These are phyloP conservation scores for Penicillium paneum DNA, from an alignment of 2,329 filamentous ascomycete species.

Conservation along the genomic window DNA sequence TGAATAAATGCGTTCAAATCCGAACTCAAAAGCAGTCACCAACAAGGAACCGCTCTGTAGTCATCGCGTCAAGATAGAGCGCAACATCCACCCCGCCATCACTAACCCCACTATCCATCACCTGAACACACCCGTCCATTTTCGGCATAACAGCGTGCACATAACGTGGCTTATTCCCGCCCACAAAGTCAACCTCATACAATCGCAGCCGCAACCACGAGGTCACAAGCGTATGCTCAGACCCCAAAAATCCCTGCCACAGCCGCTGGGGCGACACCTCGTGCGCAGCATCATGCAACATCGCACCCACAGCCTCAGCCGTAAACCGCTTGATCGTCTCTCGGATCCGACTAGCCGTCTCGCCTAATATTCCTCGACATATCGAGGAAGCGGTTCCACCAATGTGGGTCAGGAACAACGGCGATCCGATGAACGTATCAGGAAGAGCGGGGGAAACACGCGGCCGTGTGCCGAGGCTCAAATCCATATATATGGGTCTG, in stretches of 20 bases:
- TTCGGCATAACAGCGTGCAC: slow-evolving; percentile 45
- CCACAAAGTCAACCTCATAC: slow-evolving; percentile 44
- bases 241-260: slow-evolving; percentile 49
- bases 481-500: slow-evolving; percentile 27
- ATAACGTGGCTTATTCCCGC: slow-evolving; percentile 29
- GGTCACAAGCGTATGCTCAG: slow-evolving; percentile 44
- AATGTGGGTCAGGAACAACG: slow-evolving; percentile 43
- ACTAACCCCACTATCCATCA: slow-evolving; percentile 35
- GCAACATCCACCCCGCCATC: slow-evolving; percentile 17
- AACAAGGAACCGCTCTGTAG: neutral
- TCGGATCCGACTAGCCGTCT: slow-evolving; percentile 31
- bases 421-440: slow-evolving; percentile 46
- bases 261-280: slow-evolving; percentile 49
- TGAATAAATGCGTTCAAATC: neutral
- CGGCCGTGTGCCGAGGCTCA: slow-evolving; percentile 43
- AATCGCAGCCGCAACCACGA: slow-evolving; percentile 37
- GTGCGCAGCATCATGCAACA: slow-evolving; percentile 45
- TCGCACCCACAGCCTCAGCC: slow-evolving; percentile 37
- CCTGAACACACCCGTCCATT: slow-evolving; percentile 44
- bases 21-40: neutral
- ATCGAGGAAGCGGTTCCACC: slow-evolving; percentile 9
- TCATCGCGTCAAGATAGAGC: slow-evolving; percentile 12
- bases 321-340: slow-evolving; percentile 38
- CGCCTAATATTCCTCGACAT: neutral
- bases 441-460: slow-evolving; percentile 42